A percentile compares a stretch with the other conserved stretches of the same genome.
Conservation (phyloP, 2,329 filamentous ascomycete species). For the Daldinia sp. region DNA sequence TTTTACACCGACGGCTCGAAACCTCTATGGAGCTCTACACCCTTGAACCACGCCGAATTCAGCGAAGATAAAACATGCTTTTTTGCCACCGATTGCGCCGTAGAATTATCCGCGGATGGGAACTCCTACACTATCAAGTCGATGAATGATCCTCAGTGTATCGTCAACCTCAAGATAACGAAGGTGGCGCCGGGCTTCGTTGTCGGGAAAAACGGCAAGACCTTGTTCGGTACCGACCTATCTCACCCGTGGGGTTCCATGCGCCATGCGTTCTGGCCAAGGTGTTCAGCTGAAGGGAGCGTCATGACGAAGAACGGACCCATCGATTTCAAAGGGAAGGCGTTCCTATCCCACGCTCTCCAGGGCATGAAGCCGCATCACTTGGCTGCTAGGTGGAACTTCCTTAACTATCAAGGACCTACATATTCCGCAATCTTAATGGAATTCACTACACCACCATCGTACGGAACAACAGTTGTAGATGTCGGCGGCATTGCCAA, state of each 20-base stretch:
- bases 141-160: conserved; percentile 77
- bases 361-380: conserved; percentile 99
- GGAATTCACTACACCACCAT: conserved; percentile 94
- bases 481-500: conserved; percentile 83
- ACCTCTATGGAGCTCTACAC: conserved; percentile 84
- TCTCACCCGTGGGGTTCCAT: conserved; percentile 89
- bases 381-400: conserved; percentile 91
- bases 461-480: conserved; percentile 86
- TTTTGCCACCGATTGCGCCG: conserved; percentile 83
- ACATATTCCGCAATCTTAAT: conserved; percentile 90
- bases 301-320: conserved; percentile 84
- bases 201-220: conserved; percentile 83
- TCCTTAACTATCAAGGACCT: conserved; percentile 87
- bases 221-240: conserved; percentile 86
- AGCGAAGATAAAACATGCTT: conserved; percentile 84
- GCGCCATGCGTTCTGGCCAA: conserved; percentile 94
- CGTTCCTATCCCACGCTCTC: conserved; percentile 82
- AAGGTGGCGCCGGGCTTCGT: conserved; percentile 82
- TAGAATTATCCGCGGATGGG: conserved; percentile 87
- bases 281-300: conserved; percentile 80
- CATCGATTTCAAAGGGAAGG: conserved; percentile 82
- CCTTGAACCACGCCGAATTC: conserved; percentile 81
- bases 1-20: conserved; percentile 78
- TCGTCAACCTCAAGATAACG: conserved; percentile 87
- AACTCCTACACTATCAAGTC: conserved; percentile 89